phyloP scores from a whole-genome alignment of 2,329 filamentous ascomycete genomes.

The Colletotrichum cuscutae region DNA sequence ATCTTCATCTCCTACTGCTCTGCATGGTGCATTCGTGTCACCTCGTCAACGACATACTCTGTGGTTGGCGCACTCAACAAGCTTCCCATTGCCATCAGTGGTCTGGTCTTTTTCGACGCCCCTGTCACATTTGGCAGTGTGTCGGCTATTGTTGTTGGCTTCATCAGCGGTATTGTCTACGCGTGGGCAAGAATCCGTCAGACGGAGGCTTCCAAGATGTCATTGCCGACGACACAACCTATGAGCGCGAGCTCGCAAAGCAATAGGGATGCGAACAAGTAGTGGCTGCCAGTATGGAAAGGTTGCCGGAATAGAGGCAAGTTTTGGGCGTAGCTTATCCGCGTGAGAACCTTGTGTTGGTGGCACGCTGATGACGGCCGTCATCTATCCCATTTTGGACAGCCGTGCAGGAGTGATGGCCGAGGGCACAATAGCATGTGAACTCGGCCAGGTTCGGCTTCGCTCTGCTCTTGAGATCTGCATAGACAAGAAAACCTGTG shows the following conservation, averaged over 20 bases:
- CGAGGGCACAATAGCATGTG: background rate
- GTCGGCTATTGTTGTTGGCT: constrained; percentile 90
- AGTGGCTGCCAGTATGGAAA: background rate
- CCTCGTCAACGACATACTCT: constrained; percentile 96
- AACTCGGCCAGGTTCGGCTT: background rate
- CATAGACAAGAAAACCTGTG: constrained; percentile 8
- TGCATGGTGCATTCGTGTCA: constrained; percentile 98
- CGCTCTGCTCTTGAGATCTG: background rate
- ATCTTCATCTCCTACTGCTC: constrained; percentile 99
- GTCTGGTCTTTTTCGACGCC: constrained; percentile 94
- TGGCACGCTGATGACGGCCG: background rate
- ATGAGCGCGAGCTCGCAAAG: constrained; percentile 94
- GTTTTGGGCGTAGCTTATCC: background rate
- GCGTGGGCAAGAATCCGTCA: constrained; percentile 88
- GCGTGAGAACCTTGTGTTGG: background rate
- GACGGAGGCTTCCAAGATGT: constrained; percentile 71
- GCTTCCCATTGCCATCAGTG: constrained; percentile 91
- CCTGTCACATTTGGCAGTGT: constrained; percentile 93
- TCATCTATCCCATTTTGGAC: background rate
- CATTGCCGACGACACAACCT: constrained; percentile 74
- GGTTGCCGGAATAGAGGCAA: background rate
- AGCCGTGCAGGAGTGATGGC: background rate
- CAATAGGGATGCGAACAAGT: constrained; percentile 82
- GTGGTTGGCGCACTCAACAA: constrained; percentile 99
- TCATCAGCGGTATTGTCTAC: constrained; percentile 92